Evolutionary conservation across 257 asterid species (phyloP).

Genomic region (Plantago major): DNA sequence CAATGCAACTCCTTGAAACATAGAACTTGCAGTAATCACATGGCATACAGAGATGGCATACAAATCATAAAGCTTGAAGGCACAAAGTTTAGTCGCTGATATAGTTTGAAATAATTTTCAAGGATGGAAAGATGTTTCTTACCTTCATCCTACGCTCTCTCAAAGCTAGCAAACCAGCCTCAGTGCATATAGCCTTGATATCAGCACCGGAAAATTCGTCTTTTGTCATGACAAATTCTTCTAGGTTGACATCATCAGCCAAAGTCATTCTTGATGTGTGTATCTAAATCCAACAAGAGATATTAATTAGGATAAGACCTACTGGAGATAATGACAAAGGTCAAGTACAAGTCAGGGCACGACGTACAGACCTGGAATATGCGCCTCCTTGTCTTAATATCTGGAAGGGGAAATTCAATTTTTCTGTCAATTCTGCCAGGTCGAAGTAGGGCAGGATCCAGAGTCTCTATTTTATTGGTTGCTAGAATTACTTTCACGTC

Average conservation of each 20-base stretch:
- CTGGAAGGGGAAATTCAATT: slow-evolving; percentile 57
- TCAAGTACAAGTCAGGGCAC: not conserved
- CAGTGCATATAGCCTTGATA: slow-evolving; percentile 58
- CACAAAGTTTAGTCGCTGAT: not conserved
- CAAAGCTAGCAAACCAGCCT: slow-evolving; percentile 59
- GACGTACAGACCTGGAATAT: slow-evolving; percentile 37
- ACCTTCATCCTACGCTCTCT: slow-evolving; percentile 67
- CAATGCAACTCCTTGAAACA: no score
- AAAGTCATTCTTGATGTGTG: slow-evolving; percentile 58
- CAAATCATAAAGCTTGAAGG: not conserved
- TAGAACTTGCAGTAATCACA: no score
- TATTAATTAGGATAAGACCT: not conserved
- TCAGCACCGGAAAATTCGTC: slow-evolving; percentile 61
- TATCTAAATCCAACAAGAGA: slow-evolving; percentile 30
- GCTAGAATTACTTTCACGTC: slow-evolving; percentile 38
- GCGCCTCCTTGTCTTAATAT: slow-evolving; percentile 53
- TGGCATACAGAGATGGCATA: no score
- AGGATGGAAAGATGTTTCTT: not conserved
- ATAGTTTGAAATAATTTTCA: not conserved
- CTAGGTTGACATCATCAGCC: slow-evolving; percentile 55
- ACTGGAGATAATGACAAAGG: not conserved
- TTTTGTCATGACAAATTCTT: slow-evolving; percentile 59
- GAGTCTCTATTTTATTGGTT: slow-evolving; percentile 33
- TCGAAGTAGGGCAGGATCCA: slow-evolving; percentile 55
- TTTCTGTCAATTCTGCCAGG: slow-evolving; percentile 58